These are phyloP conservation scores for Agrocybe chaxingu DNA, from an alignment of 768 basidiomycete genomes.

Conservation along the genomic window DNA sequence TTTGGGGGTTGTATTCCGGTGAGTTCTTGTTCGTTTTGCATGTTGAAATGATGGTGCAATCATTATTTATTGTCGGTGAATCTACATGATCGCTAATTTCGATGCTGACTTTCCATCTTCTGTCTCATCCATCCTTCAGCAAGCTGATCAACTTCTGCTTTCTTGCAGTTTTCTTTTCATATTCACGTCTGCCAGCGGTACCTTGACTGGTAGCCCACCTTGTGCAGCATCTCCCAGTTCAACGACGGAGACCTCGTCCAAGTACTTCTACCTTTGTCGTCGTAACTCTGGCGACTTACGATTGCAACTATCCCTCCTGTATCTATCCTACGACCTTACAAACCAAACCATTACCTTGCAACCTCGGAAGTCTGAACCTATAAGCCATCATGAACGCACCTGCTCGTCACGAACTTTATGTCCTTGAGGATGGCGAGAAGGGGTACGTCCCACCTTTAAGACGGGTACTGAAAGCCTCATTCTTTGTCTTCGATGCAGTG, in stretches of 20 bases:
- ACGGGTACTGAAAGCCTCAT: constrained; percentile 4
- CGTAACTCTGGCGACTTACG: constrained; percentile 11
- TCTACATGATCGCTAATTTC: constrained; percentile 46
- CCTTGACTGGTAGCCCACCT: background rate
- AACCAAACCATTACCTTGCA: constrained; percentile 5
- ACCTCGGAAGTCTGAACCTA: constrained; percentile 11
- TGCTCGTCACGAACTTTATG: constrained; percentile 86
- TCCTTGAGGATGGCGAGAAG: constrained; percentile 92
- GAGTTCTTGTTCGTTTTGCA: constrained; percentile 18
- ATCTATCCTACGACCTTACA: constrained; percentile 12
- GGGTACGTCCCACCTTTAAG: constrained; percentile 57
- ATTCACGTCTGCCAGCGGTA: background rate
- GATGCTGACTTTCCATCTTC: constrained; percentile 36
- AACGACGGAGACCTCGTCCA: too few species aligned
- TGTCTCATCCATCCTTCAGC: background rate
- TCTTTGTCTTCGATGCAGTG: constrained; percentile 40
- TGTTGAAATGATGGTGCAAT: constrained; percentile 45
- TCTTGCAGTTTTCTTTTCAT: constrained; percentile 5
- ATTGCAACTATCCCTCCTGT: constrained; percentile 8
- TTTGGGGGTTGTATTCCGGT: constrained; percentile 16
- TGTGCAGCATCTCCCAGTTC: background rate
- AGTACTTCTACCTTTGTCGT: too few species aligned
- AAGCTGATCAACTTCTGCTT: constrained; percentile 4
- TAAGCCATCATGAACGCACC: constrained; percentile 79
- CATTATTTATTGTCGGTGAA: constrained; percentile 75